phyloP scores from a whole-genome alignment of 805 yeast genomes.

The Wickerhamomyces silvicola region DNA sequence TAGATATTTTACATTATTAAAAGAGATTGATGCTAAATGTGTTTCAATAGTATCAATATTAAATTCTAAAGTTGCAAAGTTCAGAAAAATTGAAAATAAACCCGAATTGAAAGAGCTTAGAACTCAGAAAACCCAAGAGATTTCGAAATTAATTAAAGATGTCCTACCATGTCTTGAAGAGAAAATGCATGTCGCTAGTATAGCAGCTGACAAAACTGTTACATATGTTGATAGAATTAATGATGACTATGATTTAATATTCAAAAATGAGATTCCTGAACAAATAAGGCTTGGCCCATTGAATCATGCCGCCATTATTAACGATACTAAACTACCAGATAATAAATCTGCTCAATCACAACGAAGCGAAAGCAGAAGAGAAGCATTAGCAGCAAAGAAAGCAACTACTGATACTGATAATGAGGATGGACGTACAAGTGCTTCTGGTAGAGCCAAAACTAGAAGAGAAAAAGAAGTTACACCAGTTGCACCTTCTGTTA shows the following conservation, averaged over 20 bases:
- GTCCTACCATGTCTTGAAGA: constrained; percentile 91
- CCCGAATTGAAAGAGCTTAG: constrained; percentile 10
- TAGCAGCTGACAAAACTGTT: constrained; percentile 72
- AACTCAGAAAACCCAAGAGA: constrained; percentile 26
- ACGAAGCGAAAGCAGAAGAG: constrained; percentile 81
- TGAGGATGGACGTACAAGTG: constrained; percentile 13
- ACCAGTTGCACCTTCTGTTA: constrained; percentile 16
- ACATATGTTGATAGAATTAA: constrained; percentile 70
- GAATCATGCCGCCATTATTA: constrained; percentile 87
- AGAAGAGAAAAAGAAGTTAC: constrained; percentile 19
- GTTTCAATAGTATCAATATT: constrained; percentile 66
- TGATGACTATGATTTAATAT: constrained; percentile 70
- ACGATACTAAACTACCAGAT: constrained; percentile 44
- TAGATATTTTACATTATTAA: constrained; percentile 77
- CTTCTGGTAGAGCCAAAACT: constrained; percentile 12
- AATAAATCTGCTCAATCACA: constrained; percentile 63
- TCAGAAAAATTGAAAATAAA: constrained; percentile 31
- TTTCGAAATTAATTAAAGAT: constrained; percentile 45
- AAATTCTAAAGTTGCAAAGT: constrained; percentile 42
- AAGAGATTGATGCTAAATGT: constrained; percentile 94
- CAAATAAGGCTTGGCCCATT: constrained; percentile 68
- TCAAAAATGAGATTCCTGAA: constrained; percentile 78
- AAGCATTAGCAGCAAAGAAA: constrained; percentile 85
- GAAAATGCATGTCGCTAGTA: constrained; percentile 94
- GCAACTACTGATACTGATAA: constrained; percentile 36